Percentiles rank a stretch among this genome's conserved stretches.
These are phyloP conservation scores for Tetradesmus obliquus DNA, from an alignment of 139 green algal genomes.

Conservation along the genomic window DNA sequence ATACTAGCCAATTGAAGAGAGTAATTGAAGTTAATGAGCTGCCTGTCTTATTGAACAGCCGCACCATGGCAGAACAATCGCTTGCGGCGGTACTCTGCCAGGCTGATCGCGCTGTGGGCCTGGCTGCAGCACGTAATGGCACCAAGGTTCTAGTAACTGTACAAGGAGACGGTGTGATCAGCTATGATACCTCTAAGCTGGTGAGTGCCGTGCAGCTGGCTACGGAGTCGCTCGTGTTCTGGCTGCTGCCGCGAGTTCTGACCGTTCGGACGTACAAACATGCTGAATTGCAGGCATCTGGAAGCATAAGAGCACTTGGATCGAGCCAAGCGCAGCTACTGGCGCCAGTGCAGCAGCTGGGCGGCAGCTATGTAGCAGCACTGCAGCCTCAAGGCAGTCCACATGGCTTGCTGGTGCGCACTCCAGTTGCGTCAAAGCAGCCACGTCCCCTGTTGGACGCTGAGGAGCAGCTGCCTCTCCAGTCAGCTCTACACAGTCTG, in stretches of 20 bases:
- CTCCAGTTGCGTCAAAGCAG: neutral
- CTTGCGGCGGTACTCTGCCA: constrained; percentile 17
- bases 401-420: constrained; percentile 16
- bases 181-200: constrained; percentile 9
- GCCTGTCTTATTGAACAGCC: neutral
- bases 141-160: constrained; percentile 18
- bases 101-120: neutral
- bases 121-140: neutral
- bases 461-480: constrained; percentile 33
- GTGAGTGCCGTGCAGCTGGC: constrained; percentile 11
- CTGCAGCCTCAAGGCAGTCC: constrained; percentile 40
- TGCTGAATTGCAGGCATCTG: neutral
- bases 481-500: constrained; percentile 13
- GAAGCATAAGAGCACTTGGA: neutral
- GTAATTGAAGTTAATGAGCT: neutral
- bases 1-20: neutral
- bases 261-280: neutral
- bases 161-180: constrained; percentile 18
- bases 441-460: constrained; percentile 24
- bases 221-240: neutral
- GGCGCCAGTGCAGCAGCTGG: constrained; percentile 43
- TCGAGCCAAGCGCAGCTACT: constrained; percentile 24
- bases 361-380: constrained; percentile 30
- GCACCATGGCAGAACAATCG: constrained; percentile 15
- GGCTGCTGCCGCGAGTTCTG: neutral